Evolutionary conservation across 192 early-diverging fungal species (phyloP), one percentile per base, ranked within the genome.

Genomic region (Umbelopsis sp.): DNA sequence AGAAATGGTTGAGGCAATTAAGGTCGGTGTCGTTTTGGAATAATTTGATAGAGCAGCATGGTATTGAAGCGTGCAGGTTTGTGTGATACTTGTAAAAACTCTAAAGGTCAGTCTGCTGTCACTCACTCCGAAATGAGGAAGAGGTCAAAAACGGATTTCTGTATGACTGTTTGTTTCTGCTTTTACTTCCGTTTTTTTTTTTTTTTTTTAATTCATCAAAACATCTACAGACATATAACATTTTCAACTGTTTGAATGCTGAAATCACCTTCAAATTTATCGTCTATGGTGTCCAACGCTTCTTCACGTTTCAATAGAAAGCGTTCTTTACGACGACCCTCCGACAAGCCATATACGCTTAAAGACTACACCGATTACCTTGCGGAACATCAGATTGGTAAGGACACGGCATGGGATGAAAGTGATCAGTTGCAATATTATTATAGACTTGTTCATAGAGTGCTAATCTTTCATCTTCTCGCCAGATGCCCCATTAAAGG

Each of bases 371-470:
- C 69, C 1, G 34, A 68, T 38, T 71, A 81, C 69, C 69, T 81
- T 21, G 72, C 79, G 24, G 56, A 77, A 22, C 75, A 81, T 51
- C 79, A 81, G 74, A 81, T 81, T 52, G 79, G 79, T 81, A 81
- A 65, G 20, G 14, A 11, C n/a, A n/a, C n/a, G n/a, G n/a, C n/a
- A n/a, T n/a, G n/a, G n/a, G n/a, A n/a, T n/a, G n/a, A n/a, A n/a
- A n/a, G n/a, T n/a, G n/a, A n/a, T n/a, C n/a, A n/a, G n/a, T n/a
- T n/a, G n/a, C n/a, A n/a, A n/a, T n/a, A n/a, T n/a, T n/a, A n/a
- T n/a, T n/a, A n/a, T n/a, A n/a, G n/a, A n/a, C n/a, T n/a, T n/a
- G n/a, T n/a, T n/a, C n/a, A n/a, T n/a, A n/a, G n/a, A n/a, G n/a
- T n/a, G n/a, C 71, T 62, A 24, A 65, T 47, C 45, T 17, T 38